Base-by-base conservation (phyloP, 495 filamentous ascomycete genomes). In the Xylaria flabelliformis region DNA sequence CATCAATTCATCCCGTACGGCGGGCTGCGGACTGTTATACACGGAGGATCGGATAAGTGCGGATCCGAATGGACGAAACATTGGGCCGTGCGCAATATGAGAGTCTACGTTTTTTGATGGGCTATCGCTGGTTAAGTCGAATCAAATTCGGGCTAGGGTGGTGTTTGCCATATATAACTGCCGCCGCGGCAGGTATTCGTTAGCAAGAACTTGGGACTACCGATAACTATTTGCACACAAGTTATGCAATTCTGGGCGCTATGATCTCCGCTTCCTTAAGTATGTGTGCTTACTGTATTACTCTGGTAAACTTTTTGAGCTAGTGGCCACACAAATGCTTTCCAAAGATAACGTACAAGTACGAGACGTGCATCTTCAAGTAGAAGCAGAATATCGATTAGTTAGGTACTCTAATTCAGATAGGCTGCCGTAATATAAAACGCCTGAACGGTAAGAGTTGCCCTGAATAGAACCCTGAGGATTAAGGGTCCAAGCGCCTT, bases 1-100 rank as follows among this genome's bases (percentile, higher is more conserved):
- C 26, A 53, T 24, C 10, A n/a, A 42, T 13, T 42, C 21, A 44
- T 26, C 44, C 65, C 46, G 32, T 67, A 17, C 4, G 44, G 24
- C 36, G 65, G 32, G 17, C 4, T 42, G 2, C 50, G 29, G 63
- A n/a, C 24, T 65, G 39, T 21, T 34, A 39, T 32, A 29, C 24
- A 50, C 50, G 65, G 65, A 42, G 65, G 41, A 53, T 48, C 64
- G 64, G 64, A 53, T 24, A 67, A 29, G 61, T 34, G 42, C 42
- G 63, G 42, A 48, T 48, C 41, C 61, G 61, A 64, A 21, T 44
- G 10, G 36, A 15, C 7, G 61, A 44, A 64, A 6, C 39, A 56
- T 61, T 34, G 19, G 15, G 32, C 58, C 34, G 29, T 39, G 58
- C 21, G 34, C 29, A 21, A 39, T n/a, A 8, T 36, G 32, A 39